A percentile compares a stretch with the other conserved stretches of the same genome.
These are phyloP conservation scores for Euphorbia peplus DNA, from an alignment of 345 rosid genomes.

Conservation along the genomic window DNA sequence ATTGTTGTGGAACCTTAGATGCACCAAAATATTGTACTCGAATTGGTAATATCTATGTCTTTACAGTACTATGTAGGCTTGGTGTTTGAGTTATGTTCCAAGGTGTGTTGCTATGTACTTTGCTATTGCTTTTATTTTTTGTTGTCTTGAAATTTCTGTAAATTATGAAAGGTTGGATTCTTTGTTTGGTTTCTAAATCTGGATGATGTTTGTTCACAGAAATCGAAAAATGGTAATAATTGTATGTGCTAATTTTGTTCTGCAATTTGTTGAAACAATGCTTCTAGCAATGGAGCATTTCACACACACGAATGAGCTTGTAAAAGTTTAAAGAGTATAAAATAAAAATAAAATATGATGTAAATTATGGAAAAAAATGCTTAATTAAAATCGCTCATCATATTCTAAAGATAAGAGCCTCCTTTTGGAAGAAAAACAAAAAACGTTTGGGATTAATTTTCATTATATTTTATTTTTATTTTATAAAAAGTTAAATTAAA, in stretches of 20 bases:
- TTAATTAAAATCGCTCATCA: no score
- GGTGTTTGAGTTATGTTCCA: background rate
- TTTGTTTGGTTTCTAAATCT: background rate
- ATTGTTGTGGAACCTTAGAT: slow-evolving; percentile 25
- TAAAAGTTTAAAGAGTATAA: no score
- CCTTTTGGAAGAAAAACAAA: no score
- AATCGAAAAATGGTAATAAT: background rate
- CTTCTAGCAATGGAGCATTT: no score
- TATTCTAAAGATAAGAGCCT: no score
- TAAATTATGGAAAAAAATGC: no score
- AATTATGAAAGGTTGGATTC: background rate
- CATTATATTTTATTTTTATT: no score
- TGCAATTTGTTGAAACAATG: no score
- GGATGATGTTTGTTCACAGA: background rate
- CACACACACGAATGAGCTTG: no score
- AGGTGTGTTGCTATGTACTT: background rate
- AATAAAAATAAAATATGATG: no score
- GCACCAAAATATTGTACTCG: background rate
- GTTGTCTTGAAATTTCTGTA: background rate
- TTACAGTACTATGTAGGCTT: background rate
- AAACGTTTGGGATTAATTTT: no score
- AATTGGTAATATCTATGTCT: background rate
- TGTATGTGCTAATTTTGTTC: background rate
- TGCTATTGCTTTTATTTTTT: background rate
- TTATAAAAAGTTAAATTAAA: no score